Conservation (phyloP, 2,329 filamentous ascomycete species). For the Hirsutella minnesotensis region DNA sequence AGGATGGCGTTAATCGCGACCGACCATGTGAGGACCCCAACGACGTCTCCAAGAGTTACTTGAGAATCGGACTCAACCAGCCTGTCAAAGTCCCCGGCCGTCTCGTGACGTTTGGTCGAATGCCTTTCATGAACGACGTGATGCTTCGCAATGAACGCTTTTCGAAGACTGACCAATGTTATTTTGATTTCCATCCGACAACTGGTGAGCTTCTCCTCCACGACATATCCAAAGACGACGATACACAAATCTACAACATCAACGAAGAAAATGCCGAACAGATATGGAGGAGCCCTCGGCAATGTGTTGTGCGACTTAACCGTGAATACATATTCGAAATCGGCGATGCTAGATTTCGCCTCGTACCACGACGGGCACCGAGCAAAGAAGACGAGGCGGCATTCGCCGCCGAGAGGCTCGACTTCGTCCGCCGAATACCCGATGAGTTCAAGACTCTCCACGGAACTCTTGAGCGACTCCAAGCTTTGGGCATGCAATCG, state of each 20-base stretch:
- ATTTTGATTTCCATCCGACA: conserved; percentile 2
- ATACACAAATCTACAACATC: conserved; percentile 1
- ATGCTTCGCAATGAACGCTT: conserved; percentile 1
- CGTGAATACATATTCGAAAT: background rate
- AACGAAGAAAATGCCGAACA: background rate
- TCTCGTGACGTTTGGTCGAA: background rate
- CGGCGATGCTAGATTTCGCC: background rate
- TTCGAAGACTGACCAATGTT: conserved; percentile 3
- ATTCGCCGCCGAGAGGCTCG: background rate
- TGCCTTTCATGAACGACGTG: conserved; percentile 2
- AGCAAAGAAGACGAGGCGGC: background rate
- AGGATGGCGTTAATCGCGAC: too few relatives aligned
- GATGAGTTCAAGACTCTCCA: background rate
- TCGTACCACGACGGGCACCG: background rate
- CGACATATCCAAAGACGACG: conserved; percentile 1
- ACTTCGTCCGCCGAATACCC: background rate
- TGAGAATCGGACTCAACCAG: background rate
- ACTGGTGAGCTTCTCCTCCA: conserved; percentile 2
- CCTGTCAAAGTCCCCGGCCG: background rate
- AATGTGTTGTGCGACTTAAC: conserved; percentile 1
- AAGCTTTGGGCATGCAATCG: background rate
- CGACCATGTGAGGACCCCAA: background rate
- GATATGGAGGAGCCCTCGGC: background rate
- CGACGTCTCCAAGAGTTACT: background rate
- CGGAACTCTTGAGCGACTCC: background rate